phyloP scores from a whole-genome alignment of 2,329 filamentous ascomycete genomes.

The Raffaelea deltoideospora region DNA sequence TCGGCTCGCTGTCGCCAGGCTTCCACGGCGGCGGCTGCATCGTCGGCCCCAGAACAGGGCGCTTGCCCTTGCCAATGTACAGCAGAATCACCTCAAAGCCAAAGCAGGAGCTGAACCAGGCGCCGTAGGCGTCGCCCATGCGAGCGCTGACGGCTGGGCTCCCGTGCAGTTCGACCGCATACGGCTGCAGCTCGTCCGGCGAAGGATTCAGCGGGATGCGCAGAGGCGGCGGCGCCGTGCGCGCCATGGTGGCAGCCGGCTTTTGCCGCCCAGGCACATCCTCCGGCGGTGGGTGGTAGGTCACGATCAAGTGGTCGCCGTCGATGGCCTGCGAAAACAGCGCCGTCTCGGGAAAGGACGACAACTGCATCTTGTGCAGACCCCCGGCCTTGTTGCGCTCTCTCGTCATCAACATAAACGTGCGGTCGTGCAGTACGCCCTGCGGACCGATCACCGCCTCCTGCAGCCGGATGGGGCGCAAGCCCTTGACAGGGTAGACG shows the following conservation, averaged over 20 bases:
- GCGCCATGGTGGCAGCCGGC: constrained; percentile 23
- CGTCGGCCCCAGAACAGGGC: constrained; percentile 45
- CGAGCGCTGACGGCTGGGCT: constrained; percentile 44
- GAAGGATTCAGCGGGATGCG: constrained; percentile 40
- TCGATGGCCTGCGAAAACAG: constrained; percentile 48
- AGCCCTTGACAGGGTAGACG: constrained; percentile 59
- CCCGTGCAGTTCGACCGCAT: constrained; percentile 42
- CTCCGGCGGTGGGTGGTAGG: constrained; percentile 18
- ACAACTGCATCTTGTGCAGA: constrained; percentile 44
- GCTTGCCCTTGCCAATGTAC: constrained; percentile 46
- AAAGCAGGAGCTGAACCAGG: constrained; percentile 54
- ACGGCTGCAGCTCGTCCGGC: constrained; percentile 24
- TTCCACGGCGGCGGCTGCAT: constrained; percentile 22
- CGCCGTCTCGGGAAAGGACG: constrained; percentile 40
- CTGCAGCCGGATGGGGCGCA: constrained; percentile 43
- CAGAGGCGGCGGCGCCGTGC: constrained; percentile 7
- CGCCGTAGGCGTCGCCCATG: constrained; percentile 44
- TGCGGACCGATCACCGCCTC: constrained; percentile 40
- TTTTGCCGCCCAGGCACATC: neutral
- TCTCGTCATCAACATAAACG: constrained; percentile 53
- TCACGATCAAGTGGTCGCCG: constrained; percentile 22
- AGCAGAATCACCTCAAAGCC: constrained; percentile 46
- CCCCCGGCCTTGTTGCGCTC: constrained; percentile 17
- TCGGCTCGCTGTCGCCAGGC: too few species aligned
- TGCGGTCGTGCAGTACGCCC: constrained; percentile 50